Base-by-base conservation (phyloP, 2,329 filamentous ascomycete species). In the Diaporthe batatas region DNA sequence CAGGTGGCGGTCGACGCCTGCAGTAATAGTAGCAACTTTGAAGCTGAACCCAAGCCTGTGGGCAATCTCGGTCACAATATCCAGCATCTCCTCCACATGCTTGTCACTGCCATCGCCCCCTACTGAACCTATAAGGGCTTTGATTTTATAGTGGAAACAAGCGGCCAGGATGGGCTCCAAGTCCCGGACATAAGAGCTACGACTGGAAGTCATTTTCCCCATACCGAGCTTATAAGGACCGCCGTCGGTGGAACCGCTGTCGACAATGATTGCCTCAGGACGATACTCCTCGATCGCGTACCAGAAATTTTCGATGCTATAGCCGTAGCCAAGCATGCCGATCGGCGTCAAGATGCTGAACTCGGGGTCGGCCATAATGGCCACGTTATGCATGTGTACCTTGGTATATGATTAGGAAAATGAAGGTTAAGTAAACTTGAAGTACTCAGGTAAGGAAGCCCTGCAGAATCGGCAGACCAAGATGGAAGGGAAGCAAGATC, bases 81-180 rank as follows among this genome's bases (percentile, higher is more conserved):
- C 57, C 0, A 62, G 21, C n/a, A 62, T 29, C 42, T 70, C 65
- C 25, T 69, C 62, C 18, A 75, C 65, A 44, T 75, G 74, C 32
- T 55, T 36, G 42, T 86, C 81, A 4, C 80, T 83, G 0, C 87
- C 87, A 75, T 86, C 85, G 0, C 87, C 86, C 0, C 86, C 86
- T 25, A 72, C 72, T 36, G 76, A 77, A n/a, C 76, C 71, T n/a
- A 78, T 76, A 3, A 77, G 68, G 18, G 74, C 47, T 4, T 75
- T 75, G 14, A 77, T 71, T n/a, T 75, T 71, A 51, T 75, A 69
- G 11, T 51, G 72, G 57, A 75, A 75, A 25, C 70, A 75, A 10
- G 71, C 76, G 47, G 74, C 69, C 34, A 76, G 72, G 5, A 77
- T 62, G 6, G 72, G 58, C 49, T 74, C 73, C 10, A 77, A 23